phyloP scores from a whole-genome alignment of 768 basidiomycete species.

The Leucocoprinus birnbaumii region DNA sequence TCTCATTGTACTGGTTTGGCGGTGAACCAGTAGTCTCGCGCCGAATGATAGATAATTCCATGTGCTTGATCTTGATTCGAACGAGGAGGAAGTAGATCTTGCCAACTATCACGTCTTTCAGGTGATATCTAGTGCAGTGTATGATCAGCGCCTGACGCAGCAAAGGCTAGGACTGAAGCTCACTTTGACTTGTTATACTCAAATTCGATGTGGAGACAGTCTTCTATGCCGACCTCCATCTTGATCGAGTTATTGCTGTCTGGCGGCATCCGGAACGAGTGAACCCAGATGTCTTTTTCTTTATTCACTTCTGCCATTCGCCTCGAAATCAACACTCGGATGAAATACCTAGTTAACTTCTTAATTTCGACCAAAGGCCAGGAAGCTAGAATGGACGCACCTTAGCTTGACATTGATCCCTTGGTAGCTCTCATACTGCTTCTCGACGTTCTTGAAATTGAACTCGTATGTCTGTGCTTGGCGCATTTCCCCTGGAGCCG shows the following conservation, averaged over 20 bases:
- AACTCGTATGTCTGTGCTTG: conserved; percentile 97
- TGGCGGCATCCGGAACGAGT: conserved; percentile 97
- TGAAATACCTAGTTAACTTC: conserved; percentile 66
- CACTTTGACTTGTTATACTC: conserved; percentile 99
- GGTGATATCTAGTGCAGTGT: conserved; percentile 73
- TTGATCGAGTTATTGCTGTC: conserved; percentile 98
- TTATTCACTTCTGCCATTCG: conserved; percentile 92
- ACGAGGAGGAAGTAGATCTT: conserved; percentile 99
- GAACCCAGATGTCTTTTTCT: conserved; percentile 96
- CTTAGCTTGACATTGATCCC: conserved; percentile 98
- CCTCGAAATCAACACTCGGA: conserved; percentile 87
- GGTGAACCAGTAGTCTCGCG: conserved; percentile 95
- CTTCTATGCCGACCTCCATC: conserved; percentile 99
- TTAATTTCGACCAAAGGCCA: conserved; percentile 10
- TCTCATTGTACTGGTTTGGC: conserved; percentile 99
- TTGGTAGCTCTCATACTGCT: conserved; percentile 97
- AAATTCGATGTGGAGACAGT: conserved; percentile 98
- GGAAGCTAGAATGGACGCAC: conserved; percentile 40
- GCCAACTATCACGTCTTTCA: conserved; percentile 98
- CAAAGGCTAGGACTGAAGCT: conserved; percentile 26
- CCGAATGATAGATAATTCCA: conserved; percentile 98
- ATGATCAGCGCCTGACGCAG: neutral
- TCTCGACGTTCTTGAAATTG: conserved; percentile 98
- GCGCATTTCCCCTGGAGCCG: conserved; percentile 95
- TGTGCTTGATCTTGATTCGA: conserved; percentile 99